Evolutionary conservation across 2,329 filamentous ascomycete species (phyloP), one percentile per base, ranked within the genome.

Genomic region (Aspergillus transmontanensis): DNA sequence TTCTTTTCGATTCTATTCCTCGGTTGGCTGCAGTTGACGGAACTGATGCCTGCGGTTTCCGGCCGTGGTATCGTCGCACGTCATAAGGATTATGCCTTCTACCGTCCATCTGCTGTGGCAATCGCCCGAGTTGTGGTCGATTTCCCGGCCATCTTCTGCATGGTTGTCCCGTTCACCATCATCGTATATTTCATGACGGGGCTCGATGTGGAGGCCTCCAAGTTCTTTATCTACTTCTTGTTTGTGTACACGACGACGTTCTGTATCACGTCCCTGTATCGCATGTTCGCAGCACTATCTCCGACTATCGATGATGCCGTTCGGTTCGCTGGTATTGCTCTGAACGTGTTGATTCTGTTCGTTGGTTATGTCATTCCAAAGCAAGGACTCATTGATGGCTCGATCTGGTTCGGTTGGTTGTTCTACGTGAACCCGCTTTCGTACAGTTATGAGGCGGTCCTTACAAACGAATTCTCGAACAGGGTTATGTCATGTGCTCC

Each of bases 21-120:
- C 6, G 83, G 83, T 61, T 90, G 88, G 88, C 82, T 95, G 6
- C 91, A 94, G 64, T 80, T 96, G 55, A 87, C 89, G 0, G 92
- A 96, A 75, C 82, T 94, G 59, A 92, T 91, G 85, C 90, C 89
- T 66, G 91, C 90, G 51, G 89, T 94, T 10, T 86, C 86, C 57
- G 89, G 91, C 6, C 84, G 92, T 60, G 83, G 83, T 0, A 88
- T 95, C 21, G 92, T 85, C 66, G 89, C 79, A 76, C 87, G 88
- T 45, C 89, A 91, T 70, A 85, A 86, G 56, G 85, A 88, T 39
- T 91, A 90, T 70, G 88, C 87, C 0, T 90, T 90, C 74, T 90
- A 90, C 71, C 83, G 87, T n/a, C 89, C 89, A 0, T 88, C 87
- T 41, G 88, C 89, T 43, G 87, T 90, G 55, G 82, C 81, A 4